phyloP scores from a whole-genome alignment of 2,329 filamentous ascomycete species.

The Chaetomium globosum region DNA sequence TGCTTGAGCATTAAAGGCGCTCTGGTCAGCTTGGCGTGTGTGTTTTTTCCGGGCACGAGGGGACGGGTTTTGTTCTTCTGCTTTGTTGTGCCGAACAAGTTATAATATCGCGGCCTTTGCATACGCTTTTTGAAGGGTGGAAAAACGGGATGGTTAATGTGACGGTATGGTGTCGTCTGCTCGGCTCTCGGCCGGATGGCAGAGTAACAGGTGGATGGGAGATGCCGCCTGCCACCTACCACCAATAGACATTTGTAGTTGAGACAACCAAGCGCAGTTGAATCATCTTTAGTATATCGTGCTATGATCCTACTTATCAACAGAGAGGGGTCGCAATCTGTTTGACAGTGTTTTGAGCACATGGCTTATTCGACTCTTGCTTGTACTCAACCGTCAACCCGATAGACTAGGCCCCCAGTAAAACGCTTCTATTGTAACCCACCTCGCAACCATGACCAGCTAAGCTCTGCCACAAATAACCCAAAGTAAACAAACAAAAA shows the following conservation, averaged over 20 bases:
- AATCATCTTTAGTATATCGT: background rate
- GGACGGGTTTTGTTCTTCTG: background rate
- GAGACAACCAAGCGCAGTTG: background rate
- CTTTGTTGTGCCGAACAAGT: constrained; percentile 12
- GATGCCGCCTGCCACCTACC: background rate
- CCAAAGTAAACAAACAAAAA: background rate
- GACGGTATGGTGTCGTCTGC: constrained; percentile 1
- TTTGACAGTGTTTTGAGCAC: background rate
- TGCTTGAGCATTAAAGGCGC: constrained; percentile 62
- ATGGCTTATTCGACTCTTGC: no score
- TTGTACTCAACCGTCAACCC: no score
- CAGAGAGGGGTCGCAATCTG: no score
- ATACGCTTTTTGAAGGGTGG: constrained; percentile 14
- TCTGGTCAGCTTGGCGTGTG: constrained; percentile 19
- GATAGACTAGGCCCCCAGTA: background rate
- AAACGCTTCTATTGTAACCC: background rate
- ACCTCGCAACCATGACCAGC: no score
- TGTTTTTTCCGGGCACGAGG: background rate
- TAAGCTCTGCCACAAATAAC: no score
- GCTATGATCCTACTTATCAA: no score
- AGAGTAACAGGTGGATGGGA: background rate
- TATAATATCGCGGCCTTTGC: constrained; percentile 20
- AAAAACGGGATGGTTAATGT: constrained; percentile 2
- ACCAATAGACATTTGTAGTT: constrained; percentile 20
- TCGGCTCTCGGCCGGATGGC: constrained; percentile 1